A percentile compares a stretch with the other conserved stretches of the same genome.
Evolutionary conservation across 768 basidiomycete genomes (phyloP).

Genomic region (Rubroboletus satanas): DNA sequence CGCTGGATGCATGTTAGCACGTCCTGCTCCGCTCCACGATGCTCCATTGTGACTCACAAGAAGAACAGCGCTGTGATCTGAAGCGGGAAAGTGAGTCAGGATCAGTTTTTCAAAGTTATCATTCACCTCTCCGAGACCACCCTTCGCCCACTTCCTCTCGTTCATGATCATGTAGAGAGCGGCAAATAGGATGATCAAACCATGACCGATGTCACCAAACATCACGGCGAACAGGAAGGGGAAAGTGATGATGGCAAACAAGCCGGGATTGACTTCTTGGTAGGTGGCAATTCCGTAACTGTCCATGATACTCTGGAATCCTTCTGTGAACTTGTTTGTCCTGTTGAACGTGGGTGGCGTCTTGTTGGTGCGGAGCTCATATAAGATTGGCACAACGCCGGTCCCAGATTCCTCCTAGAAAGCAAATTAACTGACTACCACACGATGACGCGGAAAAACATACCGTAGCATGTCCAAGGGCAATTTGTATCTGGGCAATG

Average conservation of each 20-base stretch:
- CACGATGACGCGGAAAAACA: slow-evolving; percentile 12
- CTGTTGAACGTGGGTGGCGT: slow-evolving; percentile 94
- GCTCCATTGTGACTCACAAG: slow-evolving; percentile 56
- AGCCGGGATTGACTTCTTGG: slow-evolving; percentile 94
- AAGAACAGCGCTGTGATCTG: slow-evolving; percentile 88
- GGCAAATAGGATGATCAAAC: slow-evolving; percentile 70
- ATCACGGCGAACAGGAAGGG: slow-evolving; percentile 99
- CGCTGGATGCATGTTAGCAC: slow-evolving; percentile 47
- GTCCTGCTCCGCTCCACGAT: slow-evolving; percentile 1
- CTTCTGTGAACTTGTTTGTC: slow-evolving; percentile 94
- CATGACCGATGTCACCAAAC: slow-evolving; percentile 99
- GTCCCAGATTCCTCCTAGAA: slow-evolving; percentile 86
- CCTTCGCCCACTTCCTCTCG: slow-evolving; percentile 77
- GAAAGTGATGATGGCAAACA: slow-evolving; percentile 90
- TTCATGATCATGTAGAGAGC: slow-evolving; percentile 81
- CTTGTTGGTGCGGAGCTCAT: slow-evolving; percentile 84
- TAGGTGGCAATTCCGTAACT: slow-evolving; percentile 93
- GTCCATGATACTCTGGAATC: slow-evolving; percentile 98
- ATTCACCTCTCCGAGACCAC: slow-evolving; percentile 69
- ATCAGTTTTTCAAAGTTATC: background rate
- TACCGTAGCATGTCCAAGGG: slow-evolving; percentile 84
- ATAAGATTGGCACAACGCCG: slow-evolving; percentile 84
- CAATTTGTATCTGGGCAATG: slow-evolving; percentile 79
- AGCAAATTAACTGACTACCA: background rate
- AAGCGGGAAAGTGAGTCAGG: slow-evolving; percentile 9